phyloP scores from a whole-genome alignment of 257 asterid genomes.

The Schizonepeta tenuifolia region DNA sequence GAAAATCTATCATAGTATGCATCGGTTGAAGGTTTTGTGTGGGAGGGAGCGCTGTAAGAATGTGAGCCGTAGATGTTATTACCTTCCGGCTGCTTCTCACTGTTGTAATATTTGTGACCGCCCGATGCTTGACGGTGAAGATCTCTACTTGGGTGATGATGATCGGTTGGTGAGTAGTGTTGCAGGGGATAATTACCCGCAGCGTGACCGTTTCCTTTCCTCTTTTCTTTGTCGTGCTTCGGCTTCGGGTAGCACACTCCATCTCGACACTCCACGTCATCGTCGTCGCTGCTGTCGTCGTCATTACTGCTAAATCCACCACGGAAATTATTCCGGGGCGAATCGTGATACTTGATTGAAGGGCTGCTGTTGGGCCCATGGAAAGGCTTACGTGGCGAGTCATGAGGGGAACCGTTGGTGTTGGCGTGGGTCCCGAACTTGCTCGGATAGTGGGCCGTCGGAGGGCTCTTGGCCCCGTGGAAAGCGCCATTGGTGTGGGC shows the following conservation, averaged over 20 bases:
- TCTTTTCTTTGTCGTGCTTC: background rate
- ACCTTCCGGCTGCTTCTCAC: background rate
- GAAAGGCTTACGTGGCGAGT: conserved; percentile 15
- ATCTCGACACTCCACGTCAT: conserved; percentile 24
- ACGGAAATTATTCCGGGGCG: background rate
- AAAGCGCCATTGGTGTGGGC: background rate
- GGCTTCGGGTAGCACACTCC: conserved; percentile 32
- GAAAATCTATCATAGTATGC: background rate
- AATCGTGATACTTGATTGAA: background rate
- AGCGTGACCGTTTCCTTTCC: background rate
- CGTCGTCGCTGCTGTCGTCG: conserved; percentile 14
- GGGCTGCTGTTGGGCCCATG: conserved; percentile 22
- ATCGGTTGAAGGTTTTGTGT: background rate
- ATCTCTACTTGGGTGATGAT: conserved; percentile 1
- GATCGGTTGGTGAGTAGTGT: background rate
- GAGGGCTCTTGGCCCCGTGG: conserved; percentile 25
- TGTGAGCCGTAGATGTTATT: background rate
- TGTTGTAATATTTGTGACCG: background rate
- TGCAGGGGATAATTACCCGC: conserved; percentile 16
- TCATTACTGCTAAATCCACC: conserved; percentile 8
- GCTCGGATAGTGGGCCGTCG: background rate
- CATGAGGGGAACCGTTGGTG: background rate
- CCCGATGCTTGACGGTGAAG: background rate
- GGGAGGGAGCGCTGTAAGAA: background rate
- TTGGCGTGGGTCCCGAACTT: background rate